phyloP scores from a whole-genome alignment of 2,329 filamentous ascomycete genomes.

The Rhinocladiella similis region DNA sequence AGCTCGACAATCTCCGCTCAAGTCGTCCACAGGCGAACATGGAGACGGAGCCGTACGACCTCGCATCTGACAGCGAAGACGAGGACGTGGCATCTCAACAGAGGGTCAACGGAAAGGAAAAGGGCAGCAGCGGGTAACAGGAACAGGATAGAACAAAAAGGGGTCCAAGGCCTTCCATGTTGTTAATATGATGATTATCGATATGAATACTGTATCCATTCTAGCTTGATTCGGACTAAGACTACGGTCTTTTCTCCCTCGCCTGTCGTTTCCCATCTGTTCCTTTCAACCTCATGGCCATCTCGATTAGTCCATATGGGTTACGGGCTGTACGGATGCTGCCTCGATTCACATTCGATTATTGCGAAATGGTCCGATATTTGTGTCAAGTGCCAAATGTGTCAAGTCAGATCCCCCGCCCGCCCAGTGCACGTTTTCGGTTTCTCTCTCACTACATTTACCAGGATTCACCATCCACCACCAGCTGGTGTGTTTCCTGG shows the following conservation, averaged over 20 bases:
- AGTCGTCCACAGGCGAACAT: conserved; percentile 29
- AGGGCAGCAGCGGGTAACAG: not conserved
- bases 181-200: not conserved
- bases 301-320: too few species aligned
- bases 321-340: too few species aligned
- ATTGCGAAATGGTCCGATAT: not conserved
- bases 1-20: conserved; percentile 55
- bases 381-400: not conserved
- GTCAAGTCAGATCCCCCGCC: not conserved
- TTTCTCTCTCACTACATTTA: too few species aligned
- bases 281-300: too few species aligned
- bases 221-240: too few species aligned
- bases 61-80: conserved; percentile 49
- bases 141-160: too few species aligned
- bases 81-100: conserved; percentile 29
- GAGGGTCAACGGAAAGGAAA: not conserved
- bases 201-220: not conserved
- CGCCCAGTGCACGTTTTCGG: not conserved
- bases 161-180: too few species aligned
- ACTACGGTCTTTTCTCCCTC: too few species aligned
- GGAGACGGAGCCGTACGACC: conserved; percentile 44
- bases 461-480: too few species aligned
- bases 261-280: too few species aligned
- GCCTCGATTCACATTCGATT: not conserved
- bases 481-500: not conserved